A percentile compares a stretch with the other conserved stretches of the same genome.
Conservation (phyloP, 129 eudicot genomes). For the Calendula officinalis region DNA sequence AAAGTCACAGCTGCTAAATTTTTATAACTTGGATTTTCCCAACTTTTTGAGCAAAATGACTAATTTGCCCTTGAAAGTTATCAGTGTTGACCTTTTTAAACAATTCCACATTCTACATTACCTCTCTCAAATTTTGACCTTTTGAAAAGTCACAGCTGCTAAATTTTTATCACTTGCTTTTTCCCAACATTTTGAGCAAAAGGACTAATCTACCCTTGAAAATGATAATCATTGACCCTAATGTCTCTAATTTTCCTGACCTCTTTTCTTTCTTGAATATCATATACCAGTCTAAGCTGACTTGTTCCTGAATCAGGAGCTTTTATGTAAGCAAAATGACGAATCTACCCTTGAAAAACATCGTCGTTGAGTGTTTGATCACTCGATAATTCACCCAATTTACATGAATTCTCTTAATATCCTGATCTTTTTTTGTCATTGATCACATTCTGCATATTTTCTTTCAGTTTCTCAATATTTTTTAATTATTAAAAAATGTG, state of each 20-base stretch:
- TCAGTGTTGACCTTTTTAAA: neutral
- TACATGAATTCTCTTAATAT: neutral
- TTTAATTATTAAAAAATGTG: neutral
- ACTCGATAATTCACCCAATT: neutral
- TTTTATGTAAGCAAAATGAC: constrained; percentile 4
- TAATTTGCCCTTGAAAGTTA: neutral
- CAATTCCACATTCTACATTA: neutral
- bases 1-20: neutral
- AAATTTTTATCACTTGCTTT: neutral
- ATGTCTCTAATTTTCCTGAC: neutral
- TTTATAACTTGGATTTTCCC: neutral
- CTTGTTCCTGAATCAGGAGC: too few species aligned
- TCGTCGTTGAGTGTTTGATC: neutral
- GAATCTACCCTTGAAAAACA: constrained; percentile 11
- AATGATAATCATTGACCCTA: neutral
- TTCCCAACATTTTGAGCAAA: neutral
- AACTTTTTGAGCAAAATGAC: constrained; percentile 12
- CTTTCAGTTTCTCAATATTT: neutral
- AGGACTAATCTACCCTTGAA: constrained; percentile 14
- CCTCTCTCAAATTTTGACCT: neutral
- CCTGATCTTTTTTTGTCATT: too few species aligned
- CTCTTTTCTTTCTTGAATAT: neutral
- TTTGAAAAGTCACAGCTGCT: constrained; percentile 3
- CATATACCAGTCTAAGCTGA: neutral
- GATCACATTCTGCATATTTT: neutral